These are phyloP conservation scores for Macaranga tanarius DNA, from an alignment of 441 rosid genomes.

Conservation along the genomic window DNA sequence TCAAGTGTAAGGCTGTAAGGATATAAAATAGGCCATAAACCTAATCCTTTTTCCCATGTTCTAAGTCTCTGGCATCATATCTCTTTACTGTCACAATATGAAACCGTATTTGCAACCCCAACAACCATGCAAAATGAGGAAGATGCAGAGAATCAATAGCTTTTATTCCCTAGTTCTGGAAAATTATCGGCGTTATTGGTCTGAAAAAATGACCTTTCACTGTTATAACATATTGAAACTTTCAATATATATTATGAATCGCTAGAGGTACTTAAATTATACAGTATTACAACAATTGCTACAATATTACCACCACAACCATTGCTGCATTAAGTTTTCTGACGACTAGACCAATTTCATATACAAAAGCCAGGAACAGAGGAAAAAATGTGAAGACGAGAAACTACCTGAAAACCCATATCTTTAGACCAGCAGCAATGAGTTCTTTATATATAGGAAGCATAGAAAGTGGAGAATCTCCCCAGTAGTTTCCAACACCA, in stretches of 20 bases:
- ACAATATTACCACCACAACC: neutral
- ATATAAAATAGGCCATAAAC: neutral
- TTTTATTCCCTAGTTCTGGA: too few relatives aligned
- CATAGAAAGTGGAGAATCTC: conserved; percentile 81
- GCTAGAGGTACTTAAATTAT: neutral
- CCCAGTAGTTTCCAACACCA: conserved; percentile 68
- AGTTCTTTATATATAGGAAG: conserved; percentile 91
- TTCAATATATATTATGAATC: neutral
- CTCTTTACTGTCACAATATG: neutral
- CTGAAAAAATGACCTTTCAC: neutral
- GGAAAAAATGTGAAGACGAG: conserved; percentile 10
- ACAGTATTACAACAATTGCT: neutral
- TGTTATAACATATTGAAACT: neutral
- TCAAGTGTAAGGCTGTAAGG: neutral
- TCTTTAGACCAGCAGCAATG: conserved; percentile 68
- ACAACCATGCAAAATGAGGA: too few relatives aligned
- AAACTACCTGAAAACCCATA: conserved; percentile 83
- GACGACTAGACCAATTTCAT: neutral
- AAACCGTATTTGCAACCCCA: too few relatives aligned
- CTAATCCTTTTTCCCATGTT: neutral
- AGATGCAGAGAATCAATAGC: too few relatives aligned
- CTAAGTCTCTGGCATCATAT: neutral
- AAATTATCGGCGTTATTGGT: neutral
- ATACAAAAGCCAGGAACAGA: neutral
- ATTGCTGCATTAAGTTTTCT: neutral